Evolutionary conservation across 2,329 filamentous ascomycete genomes (phyloP), one percentile per base, ranked within the genome.

Genomic region (Microascus cirrosus): DNA sequence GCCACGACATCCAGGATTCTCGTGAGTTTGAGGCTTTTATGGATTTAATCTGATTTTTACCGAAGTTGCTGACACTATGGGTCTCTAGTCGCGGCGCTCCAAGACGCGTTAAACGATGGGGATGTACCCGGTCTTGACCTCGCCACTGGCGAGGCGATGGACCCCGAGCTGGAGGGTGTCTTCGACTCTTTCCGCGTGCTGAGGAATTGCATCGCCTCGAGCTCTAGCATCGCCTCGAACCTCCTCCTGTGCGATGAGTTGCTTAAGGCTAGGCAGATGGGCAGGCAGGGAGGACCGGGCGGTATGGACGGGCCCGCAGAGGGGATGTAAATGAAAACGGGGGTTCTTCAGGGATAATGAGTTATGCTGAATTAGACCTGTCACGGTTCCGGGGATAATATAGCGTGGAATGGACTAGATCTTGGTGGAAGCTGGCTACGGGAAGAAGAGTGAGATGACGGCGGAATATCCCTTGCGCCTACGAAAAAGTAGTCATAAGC

Each of bases 261-360:
- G 77, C 79, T 99, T 66, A 99, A 99, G 81, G 94, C 94, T 61
- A 83, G 94, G 70, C 93, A 99, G 77, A 99, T 99, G 94, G 87
- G 81, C 54, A 77, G 83, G 68, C 73, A 77, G 72, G 79, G 74
- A 45, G 82, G 81, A 24, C 83, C 83, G 2, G 83, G 83, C 7
- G 83, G 82, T 60, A 85, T 84, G 80, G 83, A 86, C 63, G 82
- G 79, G 18, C 77, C 78, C 50, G 77, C 79, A 65, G 73, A 80
- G 69, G 75, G 74, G 69, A 71, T 76, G 74, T 78, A 76, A 65
- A 68, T 65, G 66, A 66, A 67, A 67, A 53, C 53, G 42, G 42
- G 59, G 25, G 53, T 53, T 45, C 53, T 34, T 45, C 45, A 20
- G 24, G 55, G n/a, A 36, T 39, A 22, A 32, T 50, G 42, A 51